phyloP scores from a whole-genome alignment of 108 stramenopile genomes.

The Pseudonitzschia multiseries region DNA sequence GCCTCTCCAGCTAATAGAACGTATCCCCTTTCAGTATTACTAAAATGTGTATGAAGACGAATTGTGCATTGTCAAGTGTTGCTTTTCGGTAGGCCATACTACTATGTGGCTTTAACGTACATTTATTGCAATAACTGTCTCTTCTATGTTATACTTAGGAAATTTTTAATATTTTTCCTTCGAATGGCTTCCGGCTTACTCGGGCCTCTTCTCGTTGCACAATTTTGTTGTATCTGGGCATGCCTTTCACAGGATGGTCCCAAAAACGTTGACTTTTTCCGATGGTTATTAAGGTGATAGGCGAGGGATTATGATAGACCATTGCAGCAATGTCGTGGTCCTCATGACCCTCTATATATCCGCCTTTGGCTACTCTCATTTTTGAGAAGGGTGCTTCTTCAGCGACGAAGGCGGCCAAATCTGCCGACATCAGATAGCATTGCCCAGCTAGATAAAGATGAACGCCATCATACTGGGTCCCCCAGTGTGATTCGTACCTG shows the following conservation, averaged over 20 bases:
- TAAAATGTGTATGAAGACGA: too few relatives aligned
- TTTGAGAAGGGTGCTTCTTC: slow-evolving; percentile 30
- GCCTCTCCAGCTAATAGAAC: too few relatives aligned
- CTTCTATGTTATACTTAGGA: too few relatives aligned
- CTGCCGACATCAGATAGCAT: slow-evolving; percentile 37
- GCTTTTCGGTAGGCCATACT: too few relatives aligned
- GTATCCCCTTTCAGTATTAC: too few relatives aligned
- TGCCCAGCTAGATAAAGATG: slow-evolving; percentile 58
- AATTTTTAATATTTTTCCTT: slow-evolving; percentile 38
- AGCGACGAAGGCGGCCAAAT: slow-evolving; percentile 33
- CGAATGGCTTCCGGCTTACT: slow-evolving; percentile 33
- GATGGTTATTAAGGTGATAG: slow-evolving; percentile 33
- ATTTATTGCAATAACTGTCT: too few relatives aligned
- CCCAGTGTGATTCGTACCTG: slow-evolving; percentile 33
- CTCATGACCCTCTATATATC: slow-evolving; percentile 51
- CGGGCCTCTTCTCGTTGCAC: slow-evolving; percentile 35
- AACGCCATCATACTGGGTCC: slow-evolving; percentile 34
- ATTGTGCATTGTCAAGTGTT: too few relatives aligned
- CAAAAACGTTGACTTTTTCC: slow-evolving; percentile 46
- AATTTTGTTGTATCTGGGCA: slow-evolving; percentile 41
- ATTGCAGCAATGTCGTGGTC: slow-evolving; percentile 57
- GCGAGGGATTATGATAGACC: slow-evolving; percentile 33
- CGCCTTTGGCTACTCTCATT: slow-evolving; percentile 28
- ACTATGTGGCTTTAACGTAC: too few relatives aligned
- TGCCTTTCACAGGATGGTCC: slow-evolving; percentile 57